These are phyloP conservation scores for Inga leiocalycina DNA, from an alignment of 306 rosid genomes.

Conservation along the genomic window DNA sequence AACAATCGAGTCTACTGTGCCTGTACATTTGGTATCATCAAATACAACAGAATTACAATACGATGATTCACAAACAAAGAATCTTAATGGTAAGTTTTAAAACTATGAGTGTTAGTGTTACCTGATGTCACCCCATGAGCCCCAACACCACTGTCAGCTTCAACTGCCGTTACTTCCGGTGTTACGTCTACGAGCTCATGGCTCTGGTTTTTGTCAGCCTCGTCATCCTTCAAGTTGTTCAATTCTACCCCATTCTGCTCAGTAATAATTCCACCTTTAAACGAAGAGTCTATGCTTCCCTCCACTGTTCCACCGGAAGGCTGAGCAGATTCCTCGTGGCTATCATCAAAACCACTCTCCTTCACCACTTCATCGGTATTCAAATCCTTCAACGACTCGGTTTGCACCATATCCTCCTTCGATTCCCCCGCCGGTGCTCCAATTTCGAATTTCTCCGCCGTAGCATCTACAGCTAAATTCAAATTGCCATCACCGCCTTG, in stretches of 20 bases:
- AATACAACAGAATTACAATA: conserved; percentile 32
- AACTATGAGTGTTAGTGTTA: conserved; percentile 11
- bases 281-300: conserved; percentile 24
- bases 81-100: conserved; percentile 21
- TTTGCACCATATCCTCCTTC: conserved; percentile 19
- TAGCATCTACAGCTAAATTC: conserved; percentile 29
- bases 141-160: conserved; percentile 32
- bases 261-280: conserved; percentile 9
- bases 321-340: conserved; percentile 31
- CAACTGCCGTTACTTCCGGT: neutral
- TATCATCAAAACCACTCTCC: conserved; percentile 46
- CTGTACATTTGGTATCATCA: conserved; percentile 23
- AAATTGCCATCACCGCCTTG: conserved; percentile 21
- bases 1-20: conserved; percentile 46
- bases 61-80: conserved; percentile 26
- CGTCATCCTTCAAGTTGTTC: conserved; percentile 30
- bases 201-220: conserved; percentile 31
- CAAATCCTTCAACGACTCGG: conserved; percentile 1
- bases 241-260: conserved; percentile 31
- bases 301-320: conserved; percentile 27
- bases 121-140: conserved; percentile 20
- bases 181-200: conserved; percentile 19
- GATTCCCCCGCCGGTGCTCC: conserved; percentile 28
- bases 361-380: conserved; percentile 30
- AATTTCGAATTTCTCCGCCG: conserved; percentile 29